Percentiles rank a stretch among this genome's conserved stretches.
Conservation (phyloP, 345 rosid species). For the Lumnitzera racemosa region DNA sequence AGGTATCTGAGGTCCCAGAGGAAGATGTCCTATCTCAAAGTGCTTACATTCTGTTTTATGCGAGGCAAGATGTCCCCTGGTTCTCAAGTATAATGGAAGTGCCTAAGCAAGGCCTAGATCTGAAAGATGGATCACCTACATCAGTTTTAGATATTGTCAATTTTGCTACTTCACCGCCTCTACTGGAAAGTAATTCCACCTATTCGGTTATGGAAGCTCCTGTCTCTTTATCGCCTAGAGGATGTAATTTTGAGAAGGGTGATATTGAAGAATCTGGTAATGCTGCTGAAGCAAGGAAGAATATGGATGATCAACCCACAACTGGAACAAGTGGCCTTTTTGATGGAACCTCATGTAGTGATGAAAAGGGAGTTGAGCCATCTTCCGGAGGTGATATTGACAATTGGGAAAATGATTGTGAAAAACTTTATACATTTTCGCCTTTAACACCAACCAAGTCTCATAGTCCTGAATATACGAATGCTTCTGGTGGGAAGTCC, state of each 20-base stretch:
- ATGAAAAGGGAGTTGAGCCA: not conserved
- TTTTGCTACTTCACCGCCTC: constrained; percentile 6
- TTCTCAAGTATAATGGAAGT: constrained; percentile 44
- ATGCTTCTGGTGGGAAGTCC: constrained; percentile 12
- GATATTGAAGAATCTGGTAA: constrained; percentile 6
- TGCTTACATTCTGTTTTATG: constrained; percentile 82
- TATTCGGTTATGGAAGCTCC: constrained; percentile 20
- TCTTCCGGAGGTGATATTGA: no score
- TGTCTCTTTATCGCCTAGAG: constrained; percentile 11
- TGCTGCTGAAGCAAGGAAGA: not conserved
- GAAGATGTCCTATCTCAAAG: constrained; percentile 55
- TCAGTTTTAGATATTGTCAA: constrained; percentile 59
- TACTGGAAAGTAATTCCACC: not conserved
- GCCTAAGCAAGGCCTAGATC: constrained; percentile 16
- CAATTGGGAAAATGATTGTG: not conserved
- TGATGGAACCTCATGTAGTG: constrained; percentile 9
- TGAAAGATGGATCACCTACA: constrained; percentile 47
- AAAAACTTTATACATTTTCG: not conserved
- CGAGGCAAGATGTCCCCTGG: constrained; percentile 66
- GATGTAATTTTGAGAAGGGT: constrained; percentile 7
- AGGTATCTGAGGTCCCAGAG: constrained; percentile 53
- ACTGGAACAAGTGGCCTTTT: constrained; percentile 6
- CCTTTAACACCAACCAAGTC: constrained; percentile 21
- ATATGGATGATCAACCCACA: constrained; percentile 15
- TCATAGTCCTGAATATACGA: constrained; percentile 16